phyloP scores from a whole-genome alignment of 352 stramenopile genomes.

The Phytophthora litchii region DNA sequence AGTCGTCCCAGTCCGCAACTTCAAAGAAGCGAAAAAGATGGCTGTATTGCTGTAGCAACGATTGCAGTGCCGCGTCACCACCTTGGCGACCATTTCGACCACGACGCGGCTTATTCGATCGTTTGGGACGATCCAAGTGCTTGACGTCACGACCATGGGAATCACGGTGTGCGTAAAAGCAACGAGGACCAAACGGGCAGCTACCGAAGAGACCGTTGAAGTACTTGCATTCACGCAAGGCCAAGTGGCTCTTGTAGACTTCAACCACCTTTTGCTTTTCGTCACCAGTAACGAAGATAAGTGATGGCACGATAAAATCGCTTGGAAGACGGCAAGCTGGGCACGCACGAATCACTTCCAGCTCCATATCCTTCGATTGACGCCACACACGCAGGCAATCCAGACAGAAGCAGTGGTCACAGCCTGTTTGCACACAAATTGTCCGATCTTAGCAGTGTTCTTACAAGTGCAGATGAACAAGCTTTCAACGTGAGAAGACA shows the following conservation, averaged over 20 bases:
- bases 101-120: slow-evolving; percentile 36
- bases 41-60: slow-evolving; percentile 63
- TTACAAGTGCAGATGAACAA: too few relatives aligned
- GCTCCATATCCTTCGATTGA: slow-evolving; percentile 76
- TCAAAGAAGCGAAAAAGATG: slow-evolving; percentile 73
- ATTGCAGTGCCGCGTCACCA: slow-evolving; percentile 43
- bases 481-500: background rate
- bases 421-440: slow-evolving; percentile 29
- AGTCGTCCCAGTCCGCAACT: slow-evolving; percentile 61
- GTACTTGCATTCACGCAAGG: slow-evolving; percentile 82
- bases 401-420: slow-evolving; percentile 81
- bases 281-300: slow-evolving; percentile 71
- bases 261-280: slow-evolving; percentile 62
- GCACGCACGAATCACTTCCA: slow-evolving; percentile 70
- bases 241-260: slow-evolving; percentile 77
- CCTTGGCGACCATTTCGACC: slow-evolving; percentile 15
- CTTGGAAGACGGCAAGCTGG: slow-evolving; percentile 68
- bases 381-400: slow-evolving; percentile 77
- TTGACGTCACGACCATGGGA: slow-evolving; percentile 64
- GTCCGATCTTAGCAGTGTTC: background rate
- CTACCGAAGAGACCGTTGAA: slow-evolving; percentile 72
- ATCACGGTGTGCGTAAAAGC: slow-evolving; percentile 81
- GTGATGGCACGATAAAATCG: slow-evolving; percentile 83
- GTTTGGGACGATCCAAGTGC: slow-evolving; percentile 59
- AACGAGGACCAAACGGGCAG: slow-evolving; percentile 74